Percentiles rank a stretch among this genome's conserved stretches.
phyloP scores from a whole-genome alignment of 1,139 yeast species.

The Blastobotrys illinoisensis region DNA sequence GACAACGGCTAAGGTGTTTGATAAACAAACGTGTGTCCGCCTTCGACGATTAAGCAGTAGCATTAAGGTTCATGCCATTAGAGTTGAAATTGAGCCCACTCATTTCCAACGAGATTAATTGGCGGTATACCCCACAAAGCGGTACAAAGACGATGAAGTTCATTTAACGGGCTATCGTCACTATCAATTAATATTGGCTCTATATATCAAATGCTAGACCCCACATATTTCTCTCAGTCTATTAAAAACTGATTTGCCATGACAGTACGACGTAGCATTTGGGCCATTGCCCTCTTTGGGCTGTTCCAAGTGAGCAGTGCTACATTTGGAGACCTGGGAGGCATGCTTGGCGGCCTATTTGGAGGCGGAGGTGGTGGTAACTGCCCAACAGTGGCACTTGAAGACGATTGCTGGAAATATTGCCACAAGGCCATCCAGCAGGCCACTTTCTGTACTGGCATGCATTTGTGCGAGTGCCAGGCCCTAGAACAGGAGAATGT shows the following conservation, averaged over 20 bases:
- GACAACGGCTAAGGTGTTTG: not conserved
- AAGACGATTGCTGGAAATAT: slow-evolving; percentile 21
- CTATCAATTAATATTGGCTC: not conserved
- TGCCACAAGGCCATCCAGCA: slow-evolving; percentile 20
- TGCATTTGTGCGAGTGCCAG: slow-evolving; percentile 5
- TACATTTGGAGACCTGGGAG: slow-evolving; percentile 3
- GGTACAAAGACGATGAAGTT: not conserved
- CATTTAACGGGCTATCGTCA: not conserved
- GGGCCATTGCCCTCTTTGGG: not conserved
- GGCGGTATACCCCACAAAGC: not conserved
- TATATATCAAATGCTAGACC: not conserved
- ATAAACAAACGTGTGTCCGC: not conserved
- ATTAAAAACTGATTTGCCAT: too few relatives aligned
- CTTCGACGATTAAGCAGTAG: not conserved
- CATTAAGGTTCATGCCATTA: not conserved
- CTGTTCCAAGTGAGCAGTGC: not conserved
- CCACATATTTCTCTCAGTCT: not conserved
- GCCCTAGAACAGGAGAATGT: slow-evolving; percentile 1
- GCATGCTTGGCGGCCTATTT: not conserved
- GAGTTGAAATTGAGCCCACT: not conserved
- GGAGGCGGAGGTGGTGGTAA: not conserved
- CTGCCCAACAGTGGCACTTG: slow-evolving; percentile 11
- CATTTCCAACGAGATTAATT: not conserved
- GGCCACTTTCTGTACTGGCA: slow-evolving; percentile 14
- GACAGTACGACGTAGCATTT: not conserved